Percentiles rank a stretch among this genome's conserved stretches.
Evolutionary conservation across 225 moss, liverwort and hornwort genomes (phyloP).

Genomic region (Sphagnum tenellum): DNA sequence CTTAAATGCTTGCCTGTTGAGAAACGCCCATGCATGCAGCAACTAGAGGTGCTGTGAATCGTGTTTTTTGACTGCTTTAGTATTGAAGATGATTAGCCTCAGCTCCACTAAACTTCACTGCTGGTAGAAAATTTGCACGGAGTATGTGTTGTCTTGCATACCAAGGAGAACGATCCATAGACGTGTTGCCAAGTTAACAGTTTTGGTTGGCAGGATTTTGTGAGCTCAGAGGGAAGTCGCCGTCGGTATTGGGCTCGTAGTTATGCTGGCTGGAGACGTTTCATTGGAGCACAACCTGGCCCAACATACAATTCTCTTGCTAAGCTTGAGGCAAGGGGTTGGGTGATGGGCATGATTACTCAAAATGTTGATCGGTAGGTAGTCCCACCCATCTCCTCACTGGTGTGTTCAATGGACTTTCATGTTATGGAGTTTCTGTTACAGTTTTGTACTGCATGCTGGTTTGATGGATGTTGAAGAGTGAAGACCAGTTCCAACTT

Average conservation of each 20-base stretch:
- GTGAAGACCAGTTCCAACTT: too few species aligned
- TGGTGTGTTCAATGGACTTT: too few species aligned
- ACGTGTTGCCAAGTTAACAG: constrained; percentile 3
- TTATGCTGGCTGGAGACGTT: constrained; percentile 92
- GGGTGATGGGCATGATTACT: constrained; percentile 70
- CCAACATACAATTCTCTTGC: constrained; percentile 69
- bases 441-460: not conserved
- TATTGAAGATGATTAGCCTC: too few species aligned
- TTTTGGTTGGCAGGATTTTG: constrained; percentile 52
- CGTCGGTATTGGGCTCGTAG: constrained; percentile 97
- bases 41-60: too few species aligned
- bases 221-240: constrained; percentile 63
- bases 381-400: not conserved
- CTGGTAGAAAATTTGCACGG: too few species aligned
- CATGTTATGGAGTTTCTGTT: not conserved
- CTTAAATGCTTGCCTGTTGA: too few species aligned
- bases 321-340: constrained; percentile 52
- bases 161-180: too few species aligned
- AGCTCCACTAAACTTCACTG: too few species aligned
- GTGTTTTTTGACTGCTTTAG: too few species aligned
- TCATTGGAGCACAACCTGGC: constrained; percentile 65
- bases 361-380: constrained; percentile 83
- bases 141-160: too few species aligned
- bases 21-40: too few species aligned
- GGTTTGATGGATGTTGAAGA: not conserved